phyloP scores from a whole-genome alignment of 2,329 filamentous ascomycete genomes.

The Lachnellula cervina region DNA sequence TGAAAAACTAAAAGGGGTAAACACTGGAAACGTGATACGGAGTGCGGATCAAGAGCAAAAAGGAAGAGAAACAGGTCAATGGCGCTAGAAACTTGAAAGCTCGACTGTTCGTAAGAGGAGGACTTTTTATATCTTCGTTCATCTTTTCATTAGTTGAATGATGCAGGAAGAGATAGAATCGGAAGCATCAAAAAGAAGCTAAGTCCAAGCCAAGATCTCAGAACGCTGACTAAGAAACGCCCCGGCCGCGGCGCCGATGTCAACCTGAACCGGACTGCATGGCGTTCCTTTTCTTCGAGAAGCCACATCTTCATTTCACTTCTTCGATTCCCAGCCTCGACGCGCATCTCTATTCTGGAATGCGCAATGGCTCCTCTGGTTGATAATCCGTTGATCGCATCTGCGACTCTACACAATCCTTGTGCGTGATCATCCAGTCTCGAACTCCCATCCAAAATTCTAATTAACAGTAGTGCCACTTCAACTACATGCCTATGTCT shows the following conservation, averaged over 20 bases:
- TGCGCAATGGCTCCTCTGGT: conserved; percentile 71
- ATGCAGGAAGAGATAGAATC: too few species aligned
- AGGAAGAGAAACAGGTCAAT: too few species aligned
- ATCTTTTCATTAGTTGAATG: too few species aligned
- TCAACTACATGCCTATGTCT: conserved; percentile 81
- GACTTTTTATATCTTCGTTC: too few species aligned
- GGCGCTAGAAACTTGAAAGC: too few species aligned
- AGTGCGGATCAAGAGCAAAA: too few species aligned
- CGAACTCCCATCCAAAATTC: not conserved
- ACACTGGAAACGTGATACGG: too few species aligned
- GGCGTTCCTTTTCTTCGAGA: not conserved
- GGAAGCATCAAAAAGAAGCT: too few species aligned
- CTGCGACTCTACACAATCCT: conserved; percentile 82
- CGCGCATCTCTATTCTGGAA: conserved; percentile 17
- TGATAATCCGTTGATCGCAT: conserved; percentile 83
- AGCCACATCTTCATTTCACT: conserved; percentile 4
- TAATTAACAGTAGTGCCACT: conserved; percentile 49
- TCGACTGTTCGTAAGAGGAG: too few species aligned
- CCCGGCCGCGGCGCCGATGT: not conserved
- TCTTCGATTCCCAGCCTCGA: conserved; percentile 5
- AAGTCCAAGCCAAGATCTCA: not conserved
- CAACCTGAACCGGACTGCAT: not conserved
- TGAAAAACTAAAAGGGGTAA: too few species aligned
- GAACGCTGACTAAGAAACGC: not conserved
- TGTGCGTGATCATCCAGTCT: conserved; percentile 28